Conservation (phyloP, 768 basidiomycete species). For the Tylopilus rubrobrunneus region DNA sequence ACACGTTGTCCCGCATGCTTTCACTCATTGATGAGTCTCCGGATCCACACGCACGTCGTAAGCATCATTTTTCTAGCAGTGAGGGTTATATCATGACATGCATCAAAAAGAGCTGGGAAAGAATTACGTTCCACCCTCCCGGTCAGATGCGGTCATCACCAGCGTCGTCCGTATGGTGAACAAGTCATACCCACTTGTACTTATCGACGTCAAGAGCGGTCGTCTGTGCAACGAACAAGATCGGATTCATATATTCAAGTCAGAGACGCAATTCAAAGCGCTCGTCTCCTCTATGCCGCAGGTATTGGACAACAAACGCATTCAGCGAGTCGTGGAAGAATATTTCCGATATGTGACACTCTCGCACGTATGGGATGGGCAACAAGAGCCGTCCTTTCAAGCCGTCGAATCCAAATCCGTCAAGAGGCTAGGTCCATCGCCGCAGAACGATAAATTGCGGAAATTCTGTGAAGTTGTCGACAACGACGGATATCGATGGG, state of each 20-base stretch:
- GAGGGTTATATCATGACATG: not conserved
- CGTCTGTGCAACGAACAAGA: not conserved
- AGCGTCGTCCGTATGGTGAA: not conserved
- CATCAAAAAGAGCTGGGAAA: not conserved
- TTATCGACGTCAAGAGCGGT: not conserved
- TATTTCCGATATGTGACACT: slow-evolving; percentile 9
- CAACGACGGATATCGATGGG: slow-evolving; percentile 11
- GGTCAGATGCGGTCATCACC: not conserved
- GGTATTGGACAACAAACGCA: not conserved
- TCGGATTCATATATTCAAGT: not conserved
- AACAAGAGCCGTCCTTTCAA: not conserved
- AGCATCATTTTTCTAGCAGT: not conserved
- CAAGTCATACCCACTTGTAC: not conserved
- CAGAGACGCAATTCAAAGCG: not conserved
- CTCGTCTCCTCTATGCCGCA: slow-evolving; percentile 1
- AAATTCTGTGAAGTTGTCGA: slow-evolving; percentile 3
- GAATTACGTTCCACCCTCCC: not conserved
- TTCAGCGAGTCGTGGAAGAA: not conserved
- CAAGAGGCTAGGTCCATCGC: not conserved
- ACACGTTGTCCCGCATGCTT: not conserved
- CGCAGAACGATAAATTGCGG: not conserved
- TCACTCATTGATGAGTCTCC: not conserved
- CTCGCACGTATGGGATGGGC: slow-evolving; percentile 2
- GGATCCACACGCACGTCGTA: not conserved
- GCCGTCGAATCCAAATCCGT: slow-evolving; percentile 1